Conservation (phyloP, 768 basidiomycete species). For the Mycena venus region DNA sequence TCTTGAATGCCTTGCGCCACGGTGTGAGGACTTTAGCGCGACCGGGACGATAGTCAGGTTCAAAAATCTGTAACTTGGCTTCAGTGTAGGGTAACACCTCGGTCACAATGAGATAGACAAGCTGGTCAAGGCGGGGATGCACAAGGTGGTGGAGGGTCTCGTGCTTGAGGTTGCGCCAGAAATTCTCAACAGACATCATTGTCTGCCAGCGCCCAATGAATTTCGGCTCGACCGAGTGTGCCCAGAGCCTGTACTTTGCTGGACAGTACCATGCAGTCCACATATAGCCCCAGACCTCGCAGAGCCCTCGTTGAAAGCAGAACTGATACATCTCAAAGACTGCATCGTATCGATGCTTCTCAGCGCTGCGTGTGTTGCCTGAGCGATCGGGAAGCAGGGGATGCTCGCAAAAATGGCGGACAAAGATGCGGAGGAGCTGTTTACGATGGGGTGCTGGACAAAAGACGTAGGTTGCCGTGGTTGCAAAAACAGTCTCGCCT, state of each 20-base stretch:
- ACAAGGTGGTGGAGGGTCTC: constrained; percentile 34
- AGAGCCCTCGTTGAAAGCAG: constrained; percentile 33
- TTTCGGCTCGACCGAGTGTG: constrained; percentile 27
- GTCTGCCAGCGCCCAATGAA: constrained; percentile 33
- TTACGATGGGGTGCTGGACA: constrained; percentile 42
- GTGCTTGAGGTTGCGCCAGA: constrained; percentile 40
- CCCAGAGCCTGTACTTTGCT: constrained; percentile 37
- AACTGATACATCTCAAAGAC: constrained; percentile 42
- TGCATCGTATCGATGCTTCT: constrained; percentile 34
- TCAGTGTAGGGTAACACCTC: constrained; percentile 28
- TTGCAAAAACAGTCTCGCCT: constrained; percentile 25
- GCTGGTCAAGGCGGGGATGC: constrained; percentile 45
- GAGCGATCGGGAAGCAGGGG: constrained; percentile 35
- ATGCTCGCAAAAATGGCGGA: constrained; percentile 42
- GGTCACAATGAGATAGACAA: constrained; percentile 47
- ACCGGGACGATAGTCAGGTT: constrained; percentile 35
- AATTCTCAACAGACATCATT: constrained; percentile 41
- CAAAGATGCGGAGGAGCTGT: constrained; percentile 37
- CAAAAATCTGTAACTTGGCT: constrained; percentile 30
- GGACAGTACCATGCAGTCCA: constrained; percentile 41
- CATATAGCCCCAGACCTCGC: no score
- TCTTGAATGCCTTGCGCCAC: constrained; percentile 43
- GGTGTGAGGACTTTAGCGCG: constrained; percentile 38
- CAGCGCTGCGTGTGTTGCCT: constrained; percentile 21
- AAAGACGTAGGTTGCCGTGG: constrained; percentile 32